Evolutionary conservation across 108 stramenopile genomes (phyloP), one percentile per base, ranked within the genome.

Genomic region (Parmales sp.): DNA sequence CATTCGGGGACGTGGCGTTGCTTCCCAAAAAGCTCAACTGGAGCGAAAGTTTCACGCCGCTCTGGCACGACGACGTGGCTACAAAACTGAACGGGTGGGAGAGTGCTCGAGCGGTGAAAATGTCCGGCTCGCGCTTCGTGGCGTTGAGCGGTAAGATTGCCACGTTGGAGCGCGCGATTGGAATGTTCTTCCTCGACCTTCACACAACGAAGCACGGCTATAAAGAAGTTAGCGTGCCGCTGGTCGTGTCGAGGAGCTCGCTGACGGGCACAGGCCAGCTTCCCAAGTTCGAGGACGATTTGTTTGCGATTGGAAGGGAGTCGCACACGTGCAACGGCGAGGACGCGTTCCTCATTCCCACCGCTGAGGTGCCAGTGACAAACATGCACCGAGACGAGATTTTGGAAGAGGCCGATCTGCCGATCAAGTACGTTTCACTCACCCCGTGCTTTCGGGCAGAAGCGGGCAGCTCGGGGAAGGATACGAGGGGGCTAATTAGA

Each of bases 371-470:
- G 3, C 96, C 96, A 3, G 48, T 97, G 39, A 97, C 96, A 20
- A 95, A 95, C 63, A 71, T 97, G 75, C 88, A 92, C 50, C 77
- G 88, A 45, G 85, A 83, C 44, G 70, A 79, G 64, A 83, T 95
- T 44, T 77, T 97, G 74, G 91, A 97, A 23, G 91, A 86, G 39
- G 44, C 80, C 0, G 84, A 93, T 48, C 76, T 98, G 67, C 97
- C 97, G 1, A 66, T 94, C 60, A 77, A 76, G 2, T 88, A 93
- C 64, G 93, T 88, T 39, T 91, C 92, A 39, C 79, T 85, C 60
- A 95, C 93, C 18, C 96, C 93, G 29, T 97, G 96, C 76, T 99
- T 97, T 78, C 94, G 98, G 7, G 92, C 95, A 41, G 98, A 99
- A 83, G 98, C 98, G 9, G 98, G 98, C 36, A 86, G 86, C 65